These are phyloP conservation scores for Gastrolobium villosum DNA, from an alignment of 306 rosid genomes.

Conservation along the genomic window DNA sequence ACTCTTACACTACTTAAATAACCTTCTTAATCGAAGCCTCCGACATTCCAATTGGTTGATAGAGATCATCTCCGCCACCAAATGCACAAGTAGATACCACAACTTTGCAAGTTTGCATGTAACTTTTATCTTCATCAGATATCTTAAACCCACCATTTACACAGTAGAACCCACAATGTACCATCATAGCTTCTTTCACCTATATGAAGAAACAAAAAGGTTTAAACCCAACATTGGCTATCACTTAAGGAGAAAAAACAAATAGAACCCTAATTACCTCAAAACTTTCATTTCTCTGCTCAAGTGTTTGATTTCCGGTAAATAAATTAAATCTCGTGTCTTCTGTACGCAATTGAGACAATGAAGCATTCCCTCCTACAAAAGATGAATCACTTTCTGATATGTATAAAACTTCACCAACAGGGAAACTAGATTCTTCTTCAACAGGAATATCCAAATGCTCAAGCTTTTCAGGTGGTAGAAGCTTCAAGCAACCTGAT, in stretches of 20 bases:
- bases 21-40: constrained; percentile 81
- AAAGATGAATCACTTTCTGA: constrained; percentile 57
- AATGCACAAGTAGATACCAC: constrained; percentile 97
- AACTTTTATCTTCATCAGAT: constrained; percentile 73
- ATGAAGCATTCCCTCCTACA: constrained; percentile 52
- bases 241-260: constrained; percentile 9
- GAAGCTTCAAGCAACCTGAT: constrained; percentile 86
- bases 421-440: constrained; percentile 56
- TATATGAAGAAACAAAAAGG: constrained; percentile 50
- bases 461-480: constrained; percentile 87
- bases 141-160: constrained; percentile 82
- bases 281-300: constrained; percentile 74
- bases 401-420: constrained; percentile 60
- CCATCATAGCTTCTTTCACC: constrained; percentile 67
- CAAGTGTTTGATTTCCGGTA: constrained; percentile 88
- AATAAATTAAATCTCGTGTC: constrained; percentile 76
- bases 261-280: constrained; percentile 65
- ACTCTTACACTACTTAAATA: constrained; percentile 45
- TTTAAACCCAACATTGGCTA: constrained; percentile 10
- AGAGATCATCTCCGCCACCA: constrained; percentile 99
- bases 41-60: constrained; percentile 97
- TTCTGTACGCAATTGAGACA: constrained; percentile 57
- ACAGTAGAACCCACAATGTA: constrained; percentile 93
- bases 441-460: constrained; percentile 68
- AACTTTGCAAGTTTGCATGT: constrained; percentile 72